Conservation (phyloP, 495 filamentous ascomycete species). For the Aspergillus saccharolyticus region DNA sequence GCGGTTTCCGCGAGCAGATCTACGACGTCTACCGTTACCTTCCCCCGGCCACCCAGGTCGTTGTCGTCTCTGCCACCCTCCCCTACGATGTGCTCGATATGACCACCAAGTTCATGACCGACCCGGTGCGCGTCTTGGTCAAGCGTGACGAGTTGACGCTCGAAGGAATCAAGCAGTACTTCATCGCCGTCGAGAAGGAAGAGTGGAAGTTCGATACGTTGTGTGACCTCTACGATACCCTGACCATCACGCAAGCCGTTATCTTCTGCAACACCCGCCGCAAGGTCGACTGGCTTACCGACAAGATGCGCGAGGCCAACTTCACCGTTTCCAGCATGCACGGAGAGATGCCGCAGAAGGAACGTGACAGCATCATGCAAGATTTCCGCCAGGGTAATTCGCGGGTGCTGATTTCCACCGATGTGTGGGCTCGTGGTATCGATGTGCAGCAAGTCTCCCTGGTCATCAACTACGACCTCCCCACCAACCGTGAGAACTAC, state of each 20-base stretch:
- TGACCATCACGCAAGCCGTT: constrained; percentile 98
- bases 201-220: constrained; percentile 99
- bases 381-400: constrained; percentile 97
- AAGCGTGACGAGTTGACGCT: constrained; percentile 99
- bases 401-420: constrained; percentile 95
- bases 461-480: constrained; percentile 98
- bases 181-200: constrained; percentile 98
- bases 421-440: constrained; percentile 96
- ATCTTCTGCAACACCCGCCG: constrained; percentile 99
- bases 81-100: constrained; percentile 98
- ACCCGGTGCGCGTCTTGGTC: constrained; percentile 97
- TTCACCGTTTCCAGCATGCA: constrained; percentile 99
- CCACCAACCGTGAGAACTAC: constrained; percentile 99
- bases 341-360: constrained; percentile 97
- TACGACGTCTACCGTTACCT: constrained; percentile 98
- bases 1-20: constrained; percentile 97
- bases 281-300: constrained; percentile 99
- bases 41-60: constrained; percentile 92
- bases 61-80: constrained; percentile 94
- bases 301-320: constrained; percentile 96
- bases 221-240: constrained; percentile 96
- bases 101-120: constrained; percentile 99
- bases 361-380: constrained; percentile 98
- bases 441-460: constrained; percentile 99
- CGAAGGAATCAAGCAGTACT: constrained; percentile 98